These are phyloP conservation scores for Blastomyces gilchristii DNA, from an alignment of 2,329 filamentous ascomycete genomes.

Conservation along the genomic window DNA sequence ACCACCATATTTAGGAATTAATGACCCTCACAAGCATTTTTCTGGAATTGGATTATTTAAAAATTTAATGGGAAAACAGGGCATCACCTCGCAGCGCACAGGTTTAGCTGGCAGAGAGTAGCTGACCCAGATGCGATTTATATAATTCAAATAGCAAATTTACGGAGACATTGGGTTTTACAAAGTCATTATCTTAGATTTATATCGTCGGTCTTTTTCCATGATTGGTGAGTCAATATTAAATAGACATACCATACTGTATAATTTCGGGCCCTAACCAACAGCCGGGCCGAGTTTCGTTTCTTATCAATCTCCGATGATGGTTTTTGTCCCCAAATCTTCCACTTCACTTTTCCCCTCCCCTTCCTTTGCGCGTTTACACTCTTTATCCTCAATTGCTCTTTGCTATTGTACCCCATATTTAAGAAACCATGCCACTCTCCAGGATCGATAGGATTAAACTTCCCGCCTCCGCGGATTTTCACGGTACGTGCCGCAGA, in stretches of 20 bases:
- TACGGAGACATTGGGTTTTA: neutral
- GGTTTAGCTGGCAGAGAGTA: neutral
- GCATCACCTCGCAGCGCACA: neutral
- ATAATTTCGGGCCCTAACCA: too few relatives aligned
- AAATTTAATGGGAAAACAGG: neutral
- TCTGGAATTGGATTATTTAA: neutral
- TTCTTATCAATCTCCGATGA: neutral
- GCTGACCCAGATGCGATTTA: neutral
- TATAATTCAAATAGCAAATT: neutral
- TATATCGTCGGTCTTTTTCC: too few relatives aligned
- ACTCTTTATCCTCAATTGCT: neutral
- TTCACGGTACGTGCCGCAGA: slow-evolving; percentile 40
- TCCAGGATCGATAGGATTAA: slow-evolving; percentile 31
- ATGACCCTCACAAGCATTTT: neutral
- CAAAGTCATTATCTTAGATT: neutral
- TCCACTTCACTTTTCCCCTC: neutral
- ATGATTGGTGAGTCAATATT: neutral
- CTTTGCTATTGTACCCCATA: neutral
- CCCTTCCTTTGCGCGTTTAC: neutral
- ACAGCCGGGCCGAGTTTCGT: neutral
- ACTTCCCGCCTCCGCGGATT: slow-evolving; percentile 56
- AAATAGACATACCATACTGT: neutral
- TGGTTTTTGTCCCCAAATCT: neutral
- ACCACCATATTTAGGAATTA: neutral
- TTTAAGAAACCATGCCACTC: slow-evolving; percentile 22